These are phyloP conservation scores for Escovopsis weberi DNA, from an alignment of 2,329 filamentous ascomycete species.

Conservation along the genomic window DNA sequence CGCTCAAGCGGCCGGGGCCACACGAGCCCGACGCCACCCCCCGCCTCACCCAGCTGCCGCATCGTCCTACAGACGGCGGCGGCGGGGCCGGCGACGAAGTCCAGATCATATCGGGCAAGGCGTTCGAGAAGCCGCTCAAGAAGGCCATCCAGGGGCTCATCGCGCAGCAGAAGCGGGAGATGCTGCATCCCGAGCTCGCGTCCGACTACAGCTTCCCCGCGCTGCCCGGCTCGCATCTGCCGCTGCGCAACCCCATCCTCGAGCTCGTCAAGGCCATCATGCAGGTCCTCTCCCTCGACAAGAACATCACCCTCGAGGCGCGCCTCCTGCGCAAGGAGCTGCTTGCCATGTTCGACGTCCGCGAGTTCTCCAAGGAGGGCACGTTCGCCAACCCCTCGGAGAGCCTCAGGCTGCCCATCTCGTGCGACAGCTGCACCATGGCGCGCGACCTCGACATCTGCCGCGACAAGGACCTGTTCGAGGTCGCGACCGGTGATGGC, in stretches of 20 bases:
- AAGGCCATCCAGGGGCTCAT: conserved; percentile 77
- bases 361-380: conserved; percentile 84
- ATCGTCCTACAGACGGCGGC: conserved; percentile 32
- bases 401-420: conserved; percentile 61
- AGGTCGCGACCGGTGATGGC: conserved; percentile 5
- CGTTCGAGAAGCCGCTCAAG: conserved; percentile 78
- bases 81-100: conserved; percentile 11
- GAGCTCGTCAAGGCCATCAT: conserved; percentile 88
- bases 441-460: conserved; percentile 83
- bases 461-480: conserved; percentile 66
- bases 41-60: conserved; percentile 45
- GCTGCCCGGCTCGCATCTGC: conserved; percentile 55
- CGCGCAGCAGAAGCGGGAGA: conserved; percentile 71
- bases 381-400: conserved; percentile 75
- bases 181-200: conserved; percentile 77
- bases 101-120: conserved; percentile 58
- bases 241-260: conserved; percentile 52
- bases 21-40: conserved; percentile 36
- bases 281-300: conserved; percentile 83
- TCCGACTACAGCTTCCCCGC: conserved; percentile 75
- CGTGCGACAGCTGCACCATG: conserved; percentile 83
- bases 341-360: conserved; percentile 78
- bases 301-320: conserved; percentile 78
- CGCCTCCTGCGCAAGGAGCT: conserved; percentile 80
- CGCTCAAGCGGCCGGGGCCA: conserved; percentile 54